phyloP scores from a whole-genome alignment of 2,329 filamentous ascomycete species.

The Cryoendolithus antarcticus region DNA sequence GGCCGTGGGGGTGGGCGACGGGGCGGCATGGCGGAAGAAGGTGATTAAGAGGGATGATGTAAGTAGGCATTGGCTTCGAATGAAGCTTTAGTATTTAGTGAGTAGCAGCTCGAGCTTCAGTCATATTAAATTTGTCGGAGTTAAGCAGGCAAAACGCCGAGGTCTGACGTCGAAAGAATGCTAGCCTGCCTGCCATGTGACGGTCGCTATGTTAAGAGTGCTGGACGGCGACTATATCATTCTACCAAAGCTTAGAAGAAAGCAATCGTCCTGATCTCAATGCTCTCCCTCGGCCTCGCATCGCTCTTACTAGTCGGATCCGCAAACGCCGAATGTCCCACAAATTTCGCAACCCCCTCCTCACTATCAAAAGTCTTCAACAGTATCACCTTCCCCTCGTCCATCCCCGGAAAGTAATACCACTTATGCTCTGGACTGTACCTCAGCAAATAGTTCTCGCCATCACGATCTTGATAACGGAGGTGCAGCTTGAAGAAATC shows the following conservation, averaged over 20 bases:
- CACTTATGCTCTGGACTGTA: conserved; percentile 25
- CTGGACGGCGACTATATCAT: no score
- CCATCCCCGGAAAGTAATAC: conserved; percentile 31
- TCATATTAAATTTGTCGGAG: no score
- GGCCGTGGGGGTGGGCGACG: no score
- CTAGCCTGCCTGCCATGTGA: no score
- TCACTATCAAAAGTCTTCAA: conserved; percentile 30
- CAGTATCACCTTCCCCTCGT: conserved; percentile 24
- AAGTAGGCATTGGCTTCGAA: no score
- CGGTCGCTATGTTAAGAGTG: no score
- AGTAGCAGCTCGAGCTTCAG: no score
- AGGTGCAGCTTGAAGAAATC: conserved; percentile 32
- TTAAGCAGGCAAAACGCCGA: no score
- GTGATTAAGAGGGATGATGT: no score
- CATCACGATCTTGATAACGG: conserved; percentile 26
- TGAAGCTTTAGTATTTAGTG: no score
- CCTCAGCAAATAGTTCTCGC: conserved; percentile 31
- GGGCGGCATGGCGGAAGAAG: no score
- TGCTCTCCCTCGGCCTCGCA: conserved; percentile 26
- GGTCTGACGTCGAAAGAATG: no score
- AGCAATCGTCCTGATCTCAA: conserved; percentile 30
- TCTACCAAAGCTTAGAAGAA: conserved; percentile 20
- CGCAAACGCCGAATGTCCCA: conserved; percentile 28
- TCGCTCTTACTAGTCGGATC: conserved; percentile 23
- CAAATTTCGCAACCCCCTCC: conserved; percentile 22